Base-by-base conservation (phyloP, 257 asterid genomes). In the Penstemon davidsonii region DNA sequence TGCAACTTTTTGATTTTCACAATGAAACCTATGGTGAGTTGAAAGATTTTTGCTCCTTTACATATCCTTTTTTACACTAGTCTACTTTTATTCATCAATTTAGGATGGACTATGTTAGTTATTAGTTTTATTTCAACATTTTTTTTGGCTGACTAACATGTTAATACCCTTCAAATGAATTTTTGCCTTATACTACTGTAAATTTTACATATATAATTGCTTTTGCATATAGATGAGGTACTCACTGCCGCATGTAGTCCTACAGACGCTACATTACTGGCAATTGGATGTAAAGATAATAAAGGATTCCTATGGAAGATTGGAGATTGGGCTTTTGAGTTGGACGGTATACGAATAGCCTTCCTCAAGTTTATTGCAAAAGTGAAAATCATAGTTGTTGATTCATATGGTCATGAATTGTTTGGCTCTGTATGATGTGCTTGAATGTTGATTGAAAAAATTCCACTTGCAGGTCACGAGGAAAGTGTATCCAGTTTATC, bases 251-350 rank as follows among this genome's bases (percentile, higher is more conserved):
- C 85, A n/a, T 85, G 97, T 82, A 91, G 99, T 75, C 96, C 96
- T 12, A 77, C 88, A 55, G 96, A 94, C 78, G 81, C 90, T 66
- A 69, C 77, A 10, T 74, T 94, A 71, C 97, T 94, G 69, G 99
- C 95, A 70, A 94, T 95, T 54, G 97, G 99, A 40, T 97, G 96
- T 69, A 96, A 95, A 64, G 99, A 94, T 80, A 95, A 94, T 82
- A 91, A 72, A 82, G 99, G 91, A 54, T 94, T 88, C 61, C 49
- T 91, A 46, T 94, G 99, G 99, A 85, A 61, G 68, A 87, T 88
- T 70, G 95, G 98, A 54, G 96, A 87, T 73, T 84, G 86, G 89
- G 87, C 88, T 76, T 83, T 78, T 74, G 95, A 87, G 81, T 80
- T 87, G 78, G 80, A 82, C 82, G 99, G 99, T 88, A 73, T 57